phyloP scores from a whole-genome alignment of 306 rosid species.

The Medicago lupulina region DNA sequence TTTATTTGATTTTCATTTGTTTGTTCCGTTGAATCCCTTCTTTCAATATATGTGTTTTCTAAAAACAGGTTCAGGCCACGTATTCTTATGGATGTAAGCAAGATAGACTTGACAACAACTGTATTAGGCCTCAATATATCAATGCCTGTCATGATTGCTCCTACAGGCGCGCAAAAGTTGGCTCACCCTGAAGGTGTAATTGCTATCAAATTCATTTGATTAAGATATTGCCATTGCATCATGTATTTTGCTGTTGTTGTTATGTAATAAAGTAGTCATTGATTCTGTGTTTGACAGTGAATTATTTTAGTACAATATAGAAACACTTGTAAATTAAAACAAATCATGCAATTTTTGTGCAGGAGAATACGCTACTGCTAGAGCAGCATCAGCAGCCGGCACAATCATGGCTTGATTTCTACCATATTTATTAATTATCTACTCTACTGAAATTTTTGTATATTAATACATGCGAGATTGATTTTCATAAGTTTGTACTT shows the following conservation, averaged over 20 bases:
- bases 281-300: too few relatives aligned
- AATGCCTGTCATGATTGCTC: conserved; percentile 91
- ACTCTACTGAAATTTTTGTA: too few relatives aligned
- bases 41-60: not conserved
- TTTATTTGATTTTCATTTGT: not conserved
- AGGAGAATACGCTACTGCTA: conserved; percentile 87
- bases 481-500: not conserved
- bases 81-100: conserved; percentile 84
- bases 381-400: conserved; percentile 87
- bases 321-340: not conserved
- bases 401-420: conserved; percentile 74
- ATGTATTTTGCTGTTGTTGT: not conserved
- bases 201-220: conserved; percentile 25
- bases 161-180: conserved; percentile 95
- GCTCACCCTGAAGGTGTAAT: conserved; percentile 88
- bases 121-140: conserved; percentile 86
- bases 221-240: conserved; percentile 16
- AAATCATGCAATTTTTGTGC: conserved; percentile 36
- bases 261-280: too few relatives aligned
- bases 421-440: not conserved
- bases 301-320: not conserved
- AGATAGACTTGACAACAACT: conserved; percentile 79
- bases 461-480: not conserved
- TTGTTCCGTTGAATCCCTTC: not conserved
- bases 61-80: conserved; percentile 88